Percentiles rank a stretch among this genome's conserved stretches.
Evolutionary conservation across 176 grass and related monocot species (phyloP).

Genomic region (Areca catechu): DNA sequence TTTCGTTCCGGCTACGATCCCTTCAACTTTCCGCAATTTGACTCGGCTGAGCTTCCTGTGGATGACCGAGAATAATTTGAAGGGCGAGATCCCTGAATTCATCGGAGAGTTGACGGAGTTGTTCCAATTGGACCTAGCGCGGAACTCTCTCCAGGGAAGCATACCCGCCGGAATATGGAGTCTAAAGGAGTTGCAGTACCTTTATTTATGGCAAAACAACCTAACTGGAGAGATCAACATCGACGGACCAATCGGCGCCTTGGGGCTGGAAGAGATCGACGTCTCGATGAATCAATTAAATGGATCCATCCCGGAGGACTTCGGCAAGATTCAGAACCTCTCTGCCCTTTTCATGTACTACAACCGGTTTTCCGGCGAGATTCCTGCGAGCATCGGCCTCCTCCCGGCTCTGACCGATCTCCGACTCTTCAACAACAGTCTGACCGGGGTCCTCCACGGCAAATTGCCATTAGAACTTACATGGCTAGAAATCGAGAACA

Average conservation of each 20-base stretch:
- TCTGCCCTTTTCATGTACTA: background rate
- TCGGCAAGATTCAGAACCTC: slow-evolving; percentile 15
- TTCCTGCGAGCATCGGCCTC: slow-evolving; percentile 4
- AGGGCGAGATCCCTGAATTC: slow-evolving; percentile 5
- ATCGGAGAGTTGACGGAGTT: background rate
- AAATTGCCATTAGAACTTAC: no score
- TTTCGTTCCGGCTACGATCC: slow-evolving; percentile 1
- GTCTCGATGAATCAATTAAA: slow-evolving; percentile 10
- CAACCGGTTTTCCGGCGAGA: slow-evolving; percentile 15
- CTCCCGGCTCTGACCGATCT: slow-evolving; percentile 11
- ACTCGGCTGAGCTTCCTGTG: background rate
- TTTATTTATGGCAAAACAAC: background rate
- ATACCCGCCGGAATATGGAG: slow-evolving; percentile 9
- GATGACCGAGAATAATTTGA: background rate
- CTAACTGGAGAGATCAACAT: slow-evolving; percentile 6
- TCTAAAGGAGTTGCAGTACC: background rate
- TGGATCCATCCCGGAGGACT: slow-evolving; percentile 16
- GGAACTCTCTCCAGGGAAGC: background rate
- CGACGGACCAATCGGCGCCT: slow-evolving; percentile 7
- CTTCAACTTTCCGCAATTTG: slow-evolving; percentile 8
- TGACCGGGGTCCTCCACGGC: background rate
- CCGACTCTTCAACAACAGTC: slow-evolving; percentile 16
- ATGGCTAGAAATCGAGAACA: no score
- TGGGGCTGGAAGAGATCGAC: slow-evolving; percentile 4
- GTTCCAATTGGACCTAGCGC: background rate